Evolutionary conservation across 2,329 filamentous ascomycete species (phyloP).

Genomic region (Aspergillus sp.): DNA sequence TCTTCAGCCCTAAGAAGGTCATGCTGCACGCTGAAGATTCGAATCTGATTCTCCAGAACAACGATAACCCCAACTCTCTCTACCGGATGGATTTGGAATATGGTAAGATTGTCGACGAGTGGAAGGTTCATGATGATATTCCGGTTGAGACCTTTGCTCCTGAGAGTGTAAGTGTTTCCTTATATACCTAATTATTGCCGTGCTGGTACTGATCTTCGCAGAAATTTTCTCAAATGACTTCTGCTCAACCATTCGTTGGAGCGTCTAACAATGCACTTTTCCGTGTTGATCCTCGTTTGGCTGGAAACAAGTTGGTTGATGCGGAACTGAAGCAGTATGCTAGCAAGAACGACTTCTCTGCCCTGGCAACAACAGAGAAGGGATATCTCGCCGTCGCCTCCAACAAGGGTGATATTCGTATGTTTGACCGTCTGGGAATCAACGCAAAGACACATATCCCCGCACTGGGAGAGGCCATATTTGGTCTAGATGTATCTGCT

Average conservation of each 20-base stretch:
- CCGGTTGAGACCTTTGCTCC: conserved; percentile 88
- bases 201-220: conserved; percentile 34
- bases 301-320: conserved; percentile 90
- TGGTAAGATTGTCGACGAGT: conserved; percentile 96
- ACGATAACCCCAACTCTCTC: conserved; percentile 78
- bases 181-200: background rate
- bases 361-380: conserved; percentile 90
- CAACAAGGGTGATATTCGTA: conserved; percentile 94
- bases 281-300: conserved; percentile 85
- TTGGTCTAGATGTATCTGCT: conserved; percentile 91
- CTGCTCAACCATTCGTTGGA: conserved; percentile 91
- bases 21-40: conserved; percentile 92
- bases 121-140: conserved; percentile 97
- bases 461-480: conserved; percentile 89
- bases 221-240: conserved; percentile 98
- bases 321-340: conserved; percentile 91
- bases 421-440: conserved; percentile 94
- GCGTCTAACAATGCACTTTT: conserved; percentile 91
- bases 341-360: conserved; percentile 96
- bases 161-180: conserved; percentile 61
- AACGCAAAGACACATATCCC: conserved; percentile 97
- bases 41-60: conserved; percentile 86
- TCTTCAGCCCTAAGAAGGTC: conserved; percentile 93
- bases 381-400: conserved; percentile 96
- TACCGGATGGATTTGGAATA: conserved; percentile 98